These are phyloP conservation scores for Fusarium udum DNA, from an alignment of 2,329 filamentous ascomycete species.

Conservation along the genomic window DNA sequence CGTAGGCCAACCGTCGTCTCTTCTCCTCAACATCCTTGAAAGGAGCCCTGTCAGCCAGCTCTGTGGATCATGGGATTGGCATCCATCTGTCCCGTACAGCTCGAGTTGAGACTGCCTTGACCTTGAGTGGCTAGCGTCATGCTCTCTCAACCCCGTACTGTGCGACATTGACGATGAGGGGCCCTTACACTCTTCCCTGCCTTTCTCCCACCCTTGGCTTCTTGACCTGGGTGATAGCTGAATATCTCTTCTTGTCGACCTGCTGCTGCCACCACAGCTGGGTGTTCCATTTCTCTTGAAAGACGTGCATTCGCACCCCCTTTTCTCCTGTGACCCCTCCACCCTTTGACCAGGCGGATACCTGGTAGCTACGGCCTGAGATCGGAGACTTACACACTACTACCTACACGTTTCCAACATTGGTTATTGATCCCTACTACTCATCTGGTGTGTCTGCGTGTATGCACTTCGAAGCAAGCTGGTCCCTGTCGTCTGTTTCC, in stretches of 20 bases:
- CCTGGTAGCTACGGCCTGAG: conserved; percentile 30
- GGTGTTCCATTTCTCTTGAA: conserved; percentile 24
- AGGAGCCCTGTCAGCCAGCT: conserved; percentile 39
- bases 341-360: conserved; percentile 26
- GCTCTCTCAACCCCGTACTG: conserved; percentile 35
- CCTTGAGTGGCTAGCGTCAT: conserved; percentile 39
- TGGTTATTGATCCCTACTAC: conserved; percentile 41
- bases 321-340: conserved; percentile 17
- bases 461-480: conserved; percentile 34
- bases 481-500: conserved; percentile 32
- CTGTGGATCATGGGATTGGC: conserved; percentile 41
- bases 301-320: conserved; percentile 20
- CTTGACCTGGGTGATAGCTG: conserved; percentile 32
- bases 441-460: conserved; percentile 31
- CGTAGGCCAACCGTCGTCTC: conserved; percentile 33
- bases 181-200: conserved; percentile 23
- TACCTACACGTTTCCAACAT: conserved; percentile 25
- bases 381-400: conserved; percentile 37
- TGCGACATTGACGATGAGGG: conserved; percentile 37
- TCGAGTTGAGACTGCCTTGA: conserved; percentile 38
- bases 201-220: conserved; percentile 29
- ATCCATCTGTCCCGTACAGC: conserved; percentile 22
- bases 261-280: conserved; percentile 32
- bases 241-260: conserved; percentile 38
- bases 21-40: conserved; percentile 34